Evolutionary conservation across 371 early-diverging fungal genomes (phyloP), one percentile per base, ranked within the genome.

Genomic region (Rhizopus microsporus): DNA sequence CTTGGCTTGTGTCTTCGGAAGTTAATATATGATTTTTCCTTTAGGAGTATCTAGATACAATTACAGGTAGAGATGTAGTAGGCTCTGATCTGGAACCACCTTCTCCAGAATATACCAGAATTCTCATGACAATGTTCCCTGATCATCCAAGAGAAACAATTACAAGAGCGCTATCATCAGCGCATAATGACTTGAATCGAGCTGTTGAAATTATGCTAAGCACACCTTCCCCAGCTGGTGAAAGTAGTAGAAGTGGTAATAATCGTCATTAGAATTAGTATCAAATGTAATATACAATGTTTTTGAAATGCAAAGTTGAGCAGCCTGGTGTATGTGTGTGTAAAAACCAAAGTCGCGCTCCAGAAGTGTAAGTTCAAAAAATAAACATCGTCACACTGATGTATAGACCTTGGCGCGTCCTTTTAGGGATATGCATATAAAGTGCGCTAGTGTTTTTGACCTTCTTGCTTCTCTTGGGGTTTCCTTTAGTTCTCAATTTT

Each of bases 111-210:
- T 74, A 86, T 15, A 73, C 80, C 6, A 56, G 78, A 8, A 55
- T 81, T 0, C 65, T 87, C 29, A 71, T 74, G 49, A 61, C 80
- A 23, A 84, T 87, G 75, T 84, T 86, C 53, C 82, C 85, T 0
- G 73, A 77, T 30, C 77, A 79, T 34, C 81, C 83, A 13, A 76
- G 77, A 52, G 83, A 84, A 35, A 67, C 76, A 32, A 81, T 84
- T 2, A 74, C 72, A 30, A 71, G 72, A 31, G 87, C 87, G 12
- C 59, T 84, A 42, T 64, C 78, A 17, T 68, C 78, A 23, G 77
- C 84, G 7, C 77, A 79, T 44, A 84, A 83, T 52, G 71, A 87
- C 51, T 51, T 83, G 33, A 78, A 80, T 51, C 72, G 79, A 38
- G 85, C 87, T 4, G 84, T 83, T 16, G 80, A 80, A 62, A 74